Evolutionary conservation across 148 eudicot genomes (phyloP).

Genomic region (Amaranthus palmeri): DNA sequence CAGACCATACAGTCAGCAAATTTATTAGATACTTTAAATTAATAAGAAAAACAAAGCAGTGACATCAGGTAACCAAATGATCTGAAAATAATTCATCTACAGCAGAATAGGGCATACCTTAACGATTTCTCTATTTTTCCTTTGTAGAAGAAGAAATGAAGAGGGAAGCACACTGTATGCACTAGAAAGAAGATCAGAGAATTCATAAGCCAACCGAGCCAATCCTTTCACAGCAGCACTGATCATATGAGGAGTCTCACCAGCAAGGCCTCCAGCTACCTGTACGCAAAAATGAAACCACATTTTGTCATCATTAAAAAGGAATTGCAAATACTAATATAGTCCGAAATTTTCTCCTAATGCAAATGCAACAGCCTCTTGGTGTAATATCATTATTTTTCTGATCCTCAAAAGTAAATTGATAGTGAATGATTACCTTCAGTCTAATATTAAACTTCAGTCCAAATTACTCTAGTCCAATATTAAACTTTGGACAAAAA

Average conservation of each 20-base stretch:
- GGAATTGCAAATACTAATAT: not conserved
- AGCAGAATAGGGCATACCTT: slow-evolving; percentile 40
- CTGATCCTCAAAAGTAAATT: no score
- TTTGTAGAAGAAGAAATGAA: slow-evolving; percentile 69
- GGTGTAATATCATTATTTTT: not conserved
- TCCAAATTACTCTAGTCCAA: not conserved
- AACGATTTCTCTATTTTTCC: slow-evolving; percentile 76
- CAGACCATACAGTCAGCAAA: slow-evolving; percentile 2
- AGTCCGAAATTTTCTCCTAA: not conserved
- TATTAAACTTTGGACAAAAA: no score
- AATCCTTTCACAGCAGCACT: slow-evolving; percentile 95
- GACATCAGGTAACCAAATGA: not conserved
- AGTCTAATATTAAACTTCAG: no score
- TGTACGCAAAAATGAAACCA: slow-evolving; percentile 17
- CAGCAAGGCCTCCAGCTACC: slow-evolving; percentile 89
- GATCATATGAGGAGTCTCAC: slow-evolving; percentile 88
- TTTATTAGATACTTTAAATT: not conserved
- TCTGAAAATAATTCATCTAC: not conserved
- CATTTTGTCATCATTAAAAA: not conserved
- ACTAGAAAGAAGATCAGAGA: slow-evolving; percentile 75
- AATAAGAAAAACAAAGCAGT: not conserved
- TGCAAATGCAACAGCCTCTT: not conserved
- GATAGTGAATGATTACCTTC: no score
- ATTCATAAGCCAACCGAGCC: slow-evolving; percentile 97
- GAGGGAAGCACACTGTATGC: slow-evolving; percentile 76